Evolutionary conservation across 768 basidiomycete genomes (phyloP), one percentile per base, ranked within the genome.

Genomic region (Tremella fuciformis): DNA sequence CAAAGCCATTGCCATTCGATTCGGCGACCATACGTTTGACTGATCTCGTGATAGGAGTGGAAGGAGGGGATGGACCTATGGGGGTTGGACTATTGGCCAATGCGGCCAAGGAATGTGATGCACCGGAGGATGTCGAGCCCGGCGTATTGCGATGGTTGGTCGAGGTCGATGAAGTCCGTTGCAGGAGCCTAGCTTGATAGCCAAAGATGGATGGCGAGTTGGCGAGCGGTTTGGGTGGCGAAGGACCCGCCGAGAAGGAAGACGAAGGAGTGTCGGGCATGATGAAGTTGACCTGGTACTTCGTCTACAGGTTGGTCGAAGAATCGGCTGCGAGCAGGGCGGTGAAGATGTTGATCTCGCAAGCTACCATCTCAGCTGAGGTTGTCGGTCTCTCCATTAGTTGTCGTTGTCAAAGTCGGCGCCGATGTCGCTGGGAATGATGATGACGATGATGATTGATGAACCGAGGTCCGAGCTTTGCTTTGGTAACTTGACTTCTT

Each of bases 201-300:
- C 66, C 64, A 50, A 73, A 73, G 21, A 73, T 73, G 8, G 63
- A 64, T 16, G 68, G 71, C 11, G 71, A 73, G 21, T 57, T 55
- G 37, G 58, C 58, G 42, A 63, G 16, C 16, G 61, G 61, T 53
- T 59, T 70, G 60, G 71, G 68, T 68, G 69, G 71, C 71, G 71
- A 68, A 24, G 64, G 46, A 37, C 61, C 58, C 39, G 58, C n/a
- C 16, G 18, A 11, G 51, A 52, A 34, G 56, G 26, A 50, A 52
- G 39, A 25, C 3, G 50, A 18, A 24, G 22, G 42, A 22, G 58
- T 21, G 57, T 64, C 55, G 52, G 55, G 57, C 57, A 66, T 66
- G 50, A 41, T 55, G 59, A 48, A 41, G 46, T 34, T 4, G n/a
- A n/a, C n/a, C n/a, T n/a, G n/a, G n/a, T n/a, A 34, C 11, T 34